Conservation (phyloP, 2,329 filamentous ascomycete species). For the Diaporthe australafricana region DNA sequence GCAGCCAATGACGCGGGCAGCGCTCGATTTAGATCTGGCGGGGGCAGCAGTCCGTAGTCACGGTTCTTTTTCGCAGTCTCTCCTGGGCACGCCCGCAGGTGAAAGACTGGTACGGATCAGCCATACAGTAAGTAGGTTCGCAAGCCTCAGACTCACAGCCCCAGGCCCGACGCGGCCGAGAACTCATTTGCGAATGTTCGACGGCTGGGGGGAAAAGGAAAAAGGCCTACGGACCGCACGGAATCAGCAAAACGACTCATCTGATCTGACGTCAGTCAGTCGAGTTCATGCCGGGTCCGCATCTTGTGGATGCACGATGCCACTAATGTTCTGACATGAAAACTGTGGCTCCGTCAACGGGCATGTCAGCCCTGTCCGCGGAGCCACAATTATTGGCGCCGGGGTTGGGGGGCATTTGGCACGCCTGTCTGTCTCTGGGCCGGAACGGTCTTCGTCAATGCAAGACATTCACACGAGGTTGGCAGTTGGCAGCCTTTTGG, state of each 20-base stretch:
- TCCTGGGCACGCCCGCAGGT: slow-evolving; percentile 2
- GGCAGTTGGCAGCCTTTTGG: slow-evolving; percentile 24
- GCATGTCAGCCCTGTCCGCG: slow-evolving; percentile 32
- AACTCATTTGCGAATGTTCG: neutral
- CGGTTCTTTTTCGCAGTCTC: neutral
- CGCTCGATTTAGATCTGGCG: slow-evolving; percentile 8
- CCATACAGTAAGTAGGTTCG: slow-evolving; percentile 17
- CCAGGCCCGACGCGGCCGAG: slow-evolving; percentile 7
- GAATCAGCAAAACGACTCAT: slow-evolving; percentile 16
- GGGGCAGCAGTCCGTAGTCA: slow-evolving; percentile 28
- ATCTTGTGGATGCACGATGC: slow-evolving; percentile 18
- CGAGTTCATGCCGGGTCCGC: slow-evolving; percentile 35
- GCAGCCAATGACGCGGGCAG: slow-evolving; percentile 37
- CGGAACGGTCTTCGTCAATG: slow-evolving; percentile 20
- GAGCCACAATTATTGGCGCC: slow-evolving; percentile 20
- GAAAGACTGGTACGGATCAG: neutral
- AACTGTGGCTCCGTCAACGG: slow-evolving; percentile 24
- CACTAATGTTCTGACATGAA: slow-evolving; percentile 25
- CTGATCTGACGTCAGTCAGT: slow-evolving; percentile 33
- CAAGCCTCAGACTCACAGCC: slow-evolving; percentile 15
- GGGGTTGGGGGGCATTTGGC: slow-evolving; percentile 5
- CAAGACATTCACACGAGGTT: slow-evolving; percentile 29
- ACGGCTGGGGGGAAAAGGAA: neutral
- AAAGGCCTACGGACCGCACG: neutral
- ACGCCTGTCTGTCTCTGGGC: slow-evolving; percentile 15